Conservation (phyloP, 768 basidiomycete species). For the Pleurotus giganteus region DNA sequence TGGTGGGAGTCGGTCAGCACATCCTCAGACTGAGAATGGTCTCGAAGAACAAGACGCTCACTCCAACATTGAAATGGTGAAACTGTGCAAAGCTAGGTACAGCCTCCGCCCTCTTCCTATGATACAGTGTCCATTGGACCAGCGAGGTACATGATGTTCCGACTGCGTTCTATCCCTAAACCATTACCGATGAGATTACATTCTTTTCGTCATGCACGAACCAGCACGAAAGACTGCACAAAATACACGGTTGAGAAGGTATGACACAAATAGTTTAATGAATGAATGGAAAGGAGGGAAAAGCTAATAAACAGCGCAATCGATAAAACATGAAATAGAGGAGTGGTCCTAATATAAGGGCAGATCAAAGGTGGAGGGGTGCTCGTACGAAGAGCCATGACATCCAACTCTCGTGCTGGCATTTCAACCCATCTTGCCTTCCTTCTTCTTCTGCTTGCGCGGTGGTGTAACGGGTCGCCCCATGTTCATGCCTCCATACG, state of each 20-base stretch:
- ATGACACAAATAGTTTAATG: slow-evolving; percentile 5
- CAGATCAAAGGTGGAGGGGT: not conserved
- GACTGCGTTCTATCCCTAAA: too few species aligned
- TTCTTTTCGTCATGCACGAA: too few species aligned
- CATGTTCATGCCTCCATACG: slow-evolving; percentile 84
- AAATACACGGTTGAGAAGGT: slow-evolving; percentile 3
- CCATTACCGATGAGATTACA: too few species aligned
- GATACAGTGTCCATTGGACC: too few species aligned
- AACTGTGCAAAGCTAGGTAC: too few species aligned
- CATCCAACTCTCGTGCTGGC: not conserved
- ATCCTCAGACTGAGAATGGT: too few species aligned
- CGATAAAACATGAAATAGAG: slow-evolving; percentile 6
- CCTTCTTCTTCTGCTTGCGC: slow-evolving; percentile 97
- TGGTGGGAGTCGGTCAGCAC: too few species aligned
- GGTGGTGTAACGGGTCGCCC: slow-evolving; percentile 92
- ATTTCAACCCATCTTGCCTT: slow-evolving; percentile 57
- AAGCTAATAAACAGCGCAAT: slow-evolving; percentile 7
- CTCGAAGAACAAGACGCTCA: too few species aligned
- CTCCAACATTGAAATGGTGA: too few species aligned
- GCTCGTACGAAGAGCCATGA: not conserved
- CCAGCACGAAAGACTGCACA: not conserved
- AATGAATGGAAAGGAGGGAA: not conserved
- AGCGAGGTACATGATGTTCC: too few species aligned
- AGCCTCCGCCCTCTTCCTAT: too few species aligned
- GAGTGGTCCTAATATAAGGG: slow-evolving; percentile 6